Evolutionary conservation across 2,329 filamentous ascomycete species (phyloP).

Genomic region (Ophiostoma sp.): DNA sequence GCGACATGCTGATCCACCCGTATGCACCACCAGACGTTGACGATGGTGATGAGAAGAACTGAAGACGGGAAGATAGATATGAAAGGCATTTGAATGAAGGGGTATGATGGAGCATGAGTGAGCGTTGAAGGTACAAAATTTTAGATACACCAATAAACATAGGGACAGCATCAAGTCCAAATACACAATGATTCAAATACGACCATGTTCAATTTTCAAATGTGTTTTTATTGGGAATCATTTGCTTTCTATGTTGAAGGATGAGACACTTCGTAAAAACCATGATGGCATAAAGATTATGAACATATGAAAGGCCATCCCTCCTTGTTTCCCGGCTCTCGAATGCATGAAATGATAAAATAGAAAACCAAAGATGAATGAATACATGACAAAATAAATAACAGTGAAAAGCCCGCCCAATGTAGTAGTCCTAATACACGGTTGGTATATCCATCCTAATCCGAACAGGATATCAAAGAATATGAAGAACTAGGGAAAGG

Average conservation of each 20-base stretch:
- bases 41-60: conserved; percentile 21
- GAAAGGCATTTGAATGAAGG: not conserved
- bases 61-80: not conserved
- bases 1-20: conserved; percentile 76
- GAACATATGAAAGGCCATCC: not conserved
- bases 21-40: conserved; percentile 62
- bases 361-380: not conserved
- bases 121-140: conserved; percentile 2
- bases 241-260: not conserved
- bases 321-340: conserved; percentile 1
- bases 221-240: not conserved
- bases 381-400: not conserved
- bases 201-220: not conserved
- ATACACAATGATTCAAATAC: not conserved
- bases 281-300: not conserved
- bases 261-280: not conserved
- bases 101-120: not conserved
- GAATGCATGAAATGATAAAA: not conserved
- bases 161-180: not conserved
- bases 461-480: not conserved
- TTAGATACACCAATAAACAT: conserved; percentile 5
- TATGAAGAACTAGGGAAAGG: not conserved
- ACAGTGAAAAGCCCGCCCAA: not conserved
- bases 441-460: not conserved
- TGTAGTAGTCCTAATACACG: not conserved